These are phyloP conservation scores for Penicillium longicatenatum DNA, from an alignment of 495 filamentous ascomycete genomes.

Conservation along the genomic window DNA sequence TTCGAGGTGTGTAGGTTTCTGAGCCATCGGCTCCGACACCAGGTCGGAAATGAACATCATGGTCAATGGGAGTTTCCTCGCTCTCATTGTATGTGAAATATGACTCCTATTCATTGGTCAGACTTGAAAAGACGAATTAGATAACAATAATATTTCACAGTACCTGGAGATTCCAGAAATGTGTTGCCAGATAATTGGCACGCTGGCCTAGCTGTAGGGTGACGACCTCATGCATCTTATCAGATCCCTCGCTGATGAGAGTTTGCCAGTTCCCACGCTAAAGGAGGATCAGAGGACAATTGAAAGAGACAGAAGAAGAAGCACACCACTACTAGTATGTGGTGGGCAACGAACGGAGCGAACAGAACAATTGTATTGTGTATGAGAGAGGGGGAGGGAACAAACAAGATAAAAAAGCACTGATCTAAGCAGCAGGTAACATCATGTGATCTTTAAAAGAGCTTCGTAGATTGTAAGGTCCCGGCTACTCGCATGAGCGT, in stretches of 20 bases:
- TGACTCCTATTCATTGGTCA: conserved; percentile 64
- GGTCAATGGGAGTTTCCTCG: conserved; percentile 73
- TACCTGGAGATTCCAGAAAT: conserved; percentile 98
- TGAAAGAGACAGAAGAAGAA: no score
- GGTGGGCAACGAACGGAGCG: no score
- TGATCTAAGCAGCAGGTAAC: no score
- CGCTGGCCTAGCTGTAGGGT: conserved; percentile 91
- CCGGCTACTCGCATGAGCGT: conserved; percentile 7
- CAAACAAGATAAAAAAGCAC: no score
- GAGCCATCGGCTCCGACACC: conserved; percentile 76
- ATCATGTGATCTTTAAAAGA: no score
- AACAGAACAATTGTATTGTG: no score
- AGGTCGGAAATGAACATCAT: conserved; percentile 88
- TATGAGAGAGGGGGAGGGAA: no score
- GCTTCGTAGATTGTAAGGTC: conserved; percentile 4
- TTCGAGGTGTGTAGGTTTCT: conserved; percentile 90
- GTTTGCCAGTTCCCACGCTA: no score
- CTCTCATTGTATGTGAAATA: conserved; percentile 88
- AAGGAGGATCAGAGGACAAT: no score
- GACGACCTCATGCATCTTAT: conserved; percentile 88
- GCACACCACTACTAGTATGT: no score
- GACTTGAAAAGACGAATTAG: conserved; percentile 5
- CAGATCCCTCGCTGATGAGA: neutral
- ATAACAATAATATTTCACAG: neutral
- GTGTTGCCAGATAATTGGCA: conserved; percentile 92